phyloP scores from a whole-genome alignment of 2,329 filamentous ascomycete species.

The Colletotrichum gloeosporioides region DNA sequence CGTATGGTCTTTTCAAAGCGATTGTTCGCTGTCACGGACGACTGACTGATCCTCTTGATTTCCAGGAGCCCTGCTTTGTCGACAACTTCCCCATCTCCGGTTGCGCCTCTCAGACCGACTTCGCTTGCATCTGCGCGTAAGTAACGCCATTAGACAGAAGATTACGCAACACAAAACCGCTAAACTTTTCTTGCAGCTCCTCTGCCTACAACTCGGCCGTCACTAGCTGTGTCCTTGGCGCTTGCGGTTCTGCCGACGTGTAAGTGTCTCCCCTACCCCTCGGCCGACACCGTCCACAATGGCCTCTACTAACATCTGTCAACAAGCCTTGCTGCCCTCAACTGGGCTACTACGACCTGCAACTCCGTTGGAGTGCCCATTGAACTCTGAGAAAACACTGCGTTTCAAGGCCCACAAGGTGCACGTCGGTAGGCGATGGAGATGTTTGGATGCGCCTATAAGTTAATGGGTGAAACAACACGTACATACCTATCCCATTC shows the following conservation, averaged over 20 bases:
- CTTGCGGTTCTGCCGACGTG: background rate
- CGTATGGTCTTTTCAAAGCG: background rate
- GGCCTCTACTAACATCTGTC: background rate
- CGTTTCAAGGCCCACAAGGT: background rate
- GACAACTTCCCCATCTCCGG: conserved; percentile 18
- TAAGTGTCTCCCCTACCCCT: background rate
- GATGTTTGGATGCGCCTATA: background rate
- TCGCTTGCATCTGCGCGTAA: conserved; percentile 20
- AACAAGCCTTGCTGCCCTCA: background rate
- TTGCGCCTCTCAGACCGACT: conserved; percentile 16
- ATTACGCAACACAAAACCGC: background rate
- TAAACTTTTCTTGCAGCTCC: background rate
- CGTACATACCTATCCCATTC: background rate
- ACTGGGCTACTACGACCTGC: conserved; percentile 10
- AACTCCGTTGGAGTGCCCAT: conserved; percentile 3
- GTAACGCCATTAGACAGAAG: background rate
- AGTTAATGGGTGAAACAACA: background rate
- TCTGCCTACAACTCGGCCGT: conserved; percentile 6
- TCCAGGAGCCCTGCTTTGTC: conserved; percentile 14
- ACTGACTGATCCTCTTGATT: background rate
- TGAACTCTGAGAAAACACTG: background rate
- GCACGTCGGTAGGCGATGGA: background rate
- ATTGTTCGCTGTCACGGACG: background rate
- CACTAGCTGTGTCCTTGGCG: conserved; percentile 1
- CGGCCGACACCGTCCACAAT: background rate